Base-by-base conservation (phyloP, 495 filamentous ascomycete genomes). In the Daldinia decipiens region DNA sequence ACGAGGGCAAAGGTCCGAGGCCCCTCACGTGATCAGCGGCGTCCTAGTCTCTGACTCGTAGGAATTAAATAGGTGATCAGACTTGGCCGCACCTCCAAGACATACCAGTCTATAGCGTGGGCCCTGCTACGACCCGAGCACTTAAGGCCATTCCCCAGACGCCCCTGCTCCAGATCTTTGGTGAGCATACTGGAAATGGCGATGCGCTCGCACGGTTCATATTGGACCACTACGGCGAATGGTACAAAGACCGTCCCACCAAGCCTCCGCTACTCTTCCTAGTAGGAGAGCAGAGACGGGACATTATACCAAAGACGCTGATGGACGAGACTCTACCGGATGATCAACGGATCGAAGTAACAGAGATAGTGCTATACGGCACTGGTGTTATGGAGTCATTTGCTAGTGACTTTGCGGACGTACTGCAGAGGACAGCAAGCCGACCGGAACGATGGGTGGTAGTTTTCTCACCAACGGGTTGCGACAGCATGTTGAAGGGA, bases 391-490 rank as follows among this genome's bases (percentile, higher is more conserved):
- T 92, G 86, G 84, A 83, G 29, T 87, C 85, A 11, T 98, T 98
- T 71, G 84, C 87, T 62, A 71, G 81, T 0, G 82, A 90, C 60
- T 97, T 97, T 70, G 73, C 67, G 17, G 64, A 62, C 8, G 74
- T 83, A 9, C 81, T 87, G 32, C 47, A 67, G n/a, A 68, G 79
- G 53, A 88, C 81, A 12, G 60, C 74, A 17, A 77, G 76, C 39
- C 74, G 73, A 7, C 61, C 72, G 32, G 71, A 61, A 34, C 84
- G 90, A 70, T 98, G 95, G 94, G 89, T 94, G 1, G 92, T 97
- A 12, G 91, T 98, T 7, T 99, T 99, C 73, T 98, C 94, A 43
- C 93, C 95, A 1, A 93, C 90, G 19, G 94, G 92, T 1, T 95
- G 93, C 71, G 89, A 91, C 77, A 89, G 87, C 72, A 92, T 97